Conservation (phyloP, 768 basidiomycete species). For the Boletellus emodensis region DNA sequence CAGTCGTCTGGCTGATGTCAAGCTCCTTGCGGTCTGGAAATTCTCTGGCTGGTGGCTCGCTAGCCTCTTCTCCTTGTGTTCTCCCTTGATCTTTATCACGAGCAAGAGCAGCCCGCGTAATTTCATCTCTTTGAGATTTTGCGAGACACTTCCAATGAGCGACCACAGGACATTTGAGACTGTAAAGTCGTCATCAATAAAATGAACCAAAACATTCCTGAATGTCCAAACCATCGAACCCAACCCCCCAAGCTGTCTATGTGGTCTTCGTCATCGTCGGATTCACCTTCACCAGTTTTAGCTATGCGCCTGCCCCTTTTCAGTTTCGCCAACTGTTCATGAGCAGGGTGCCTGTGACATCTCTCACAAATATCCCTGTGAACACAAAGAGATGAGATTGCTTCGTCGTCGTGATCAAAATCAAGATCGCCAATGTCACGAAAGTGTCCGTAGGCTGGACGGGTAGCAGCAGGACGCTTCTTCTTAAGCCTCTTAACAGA, state of each 20-base stretch:
- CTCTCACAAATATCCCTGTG: conserved; percentile 72
- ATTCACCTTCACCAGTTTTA: conserved; percentile 43
- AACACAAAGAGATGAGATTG: conserved; percentile 47
- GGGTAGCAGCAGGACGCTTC: conserved; percentile 34
- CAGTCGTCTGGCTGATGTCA: conserved; percentile 56
- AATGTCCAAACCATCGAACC: conserved; percentile 69
- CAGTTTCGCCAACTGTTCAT: conserved; percentile 45
- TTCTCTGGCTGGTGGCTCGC: conserved; percentile 20
- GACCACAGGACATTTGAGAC: conserved; percentile 72
- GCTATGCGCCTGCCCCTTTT: conserved; percentile 40
- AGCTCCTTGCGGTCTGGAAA: conserved; percentile 47
- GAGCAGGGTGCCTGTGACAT: conserved; percentile 59
- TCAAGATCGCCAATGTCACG: conserved; percentile 40
- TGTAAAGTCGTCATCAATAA: conserved; percentile 28
- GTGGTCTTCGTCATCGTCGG: conserved; percentile 47
- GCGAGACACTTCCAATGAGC: conserved; percentile 78
- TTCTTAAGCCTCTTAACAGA: conserved; percentile 20
- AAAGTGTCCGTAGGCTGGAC: conserved; percentile 49
- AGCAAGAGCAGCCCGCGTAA: conserved; percentile 59
- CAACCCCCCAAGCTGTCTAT: conserved; percentile 65
- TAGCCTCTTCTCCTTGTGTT: conserved; percentile 21
- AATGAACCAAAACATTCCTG: neutral
- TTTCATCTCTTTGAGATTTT: conserved; percentile 62
- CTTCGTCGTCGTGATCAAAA: conserved; percentile 51
- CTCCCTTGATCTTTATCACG: conserved; percentile 45